These are phyloP conservation scores for Carex scoparia DNA, from an alignment of 176 grass and related monocot genomes.

Conservation along the genomic window DNA sequence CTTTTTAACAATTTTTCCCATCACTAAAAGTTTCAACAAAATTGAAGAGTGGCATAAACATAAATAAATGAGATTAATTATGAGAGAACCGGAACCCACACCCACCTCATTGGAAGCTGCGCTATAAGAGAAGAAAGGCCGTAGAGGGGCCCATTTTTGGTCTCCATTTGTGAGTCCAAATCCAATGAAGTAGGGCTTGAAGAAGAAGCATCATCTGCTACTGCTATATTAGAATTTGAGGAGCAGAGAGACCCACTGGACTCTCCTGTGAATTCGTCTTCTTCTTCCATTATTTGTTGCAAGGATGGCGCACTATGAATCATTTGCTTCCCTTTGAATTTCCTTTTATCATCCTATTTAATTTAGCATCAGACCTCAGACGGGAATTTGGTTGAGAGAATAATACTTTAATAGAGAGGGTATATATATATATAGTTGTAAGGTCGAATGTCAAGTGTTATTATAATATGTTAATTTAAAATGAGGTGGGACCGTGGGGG, in stretches of 20 bases:
- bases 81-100: too few relatives aligned
- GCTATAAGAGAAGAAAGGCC: constrained; percentile 40
- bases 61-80: too few relatives aligned
- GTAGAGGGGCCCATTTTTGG: constrained; percentile 40
- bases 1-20: too few relatives aligned
- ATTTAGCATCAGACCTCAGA: neutral
- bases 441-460: neutral
- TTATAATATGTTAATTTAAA: neutral
- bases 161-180: constrained; percentile 15
- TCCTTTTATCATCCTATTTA: neutral
- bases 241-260: constrained; percentile 31
- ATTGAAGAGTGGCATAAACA: too few relatives aligned
- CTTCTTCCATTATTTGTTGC: constrained; percentile 16
- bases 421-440: neutral
- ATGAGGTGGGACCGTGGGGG: neutral
- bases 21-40: too few relatives aligned
- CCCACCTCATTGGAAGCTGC: constrained; percentile 50
- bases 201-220: constrained; percentile 27
- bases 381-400: neutral
- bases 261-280: constrained; percentile 8
- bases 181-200: neutral
- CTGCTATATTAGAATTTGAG: constrained; percentile 32
- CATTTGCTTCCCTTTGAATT: constrained; percentile 16
- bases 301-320: neutral
- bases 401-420: neutral